Evolutionary conservation across 306 rosid species (phyloP).

Genomic region (Sicyos edulis): DNA sequence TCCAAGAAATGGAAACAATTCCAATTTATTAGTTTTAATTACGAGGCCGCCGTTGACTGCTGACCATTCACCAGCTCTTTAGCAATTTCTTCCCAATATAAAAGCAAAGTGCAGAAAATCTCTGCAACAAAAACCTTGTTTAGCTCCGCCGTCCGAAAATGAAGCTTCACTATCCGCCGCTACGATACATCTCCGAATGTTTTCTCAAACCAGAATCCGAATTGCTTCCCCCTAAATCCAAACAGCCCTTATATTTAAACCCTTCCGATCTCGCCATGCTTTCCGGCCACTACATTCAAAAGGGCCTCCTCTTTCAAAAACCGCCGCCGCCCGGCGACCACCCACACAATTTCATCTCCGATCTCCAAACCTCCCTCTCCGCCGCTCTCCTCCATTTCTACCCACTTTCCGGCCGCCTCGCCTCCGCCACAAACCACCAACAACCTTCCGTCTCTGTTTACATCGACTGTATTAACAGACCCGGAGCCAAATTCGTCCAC

Average conservation of each 20-base stretch:
- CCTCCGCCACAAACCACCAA: constrained; percentile 24
- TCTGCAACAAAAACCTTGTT: too few relatives aligned
- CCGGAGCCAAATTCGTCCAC: constrained; percentile 27
- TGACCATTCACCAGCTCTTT: too few relatives aligned
- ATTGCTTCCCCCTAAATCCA: constrained; percentile 14
- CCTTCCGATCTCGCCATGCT: constrained; percentile 40
- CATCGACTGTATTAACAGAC: constrained; percentile 25
- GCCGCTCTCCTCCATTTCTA: constrained; percentile 48
- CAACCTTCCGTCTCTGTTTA: constrained; percentile 30
- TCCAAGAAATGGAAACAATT: too few relatives aligned
- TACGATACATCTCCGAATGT: constrained; percentile 27
- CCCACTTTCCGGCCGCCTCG: constrained; percentile 53
- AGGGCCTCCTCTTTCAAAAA: constrained; percentile 29
- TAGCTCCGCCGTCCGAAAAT: too few relatives aligned
- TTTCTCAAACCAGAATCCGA: constrained; percentile 25
- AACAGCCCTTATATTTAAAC: constrained; percentile 27
- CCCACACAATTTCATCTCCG: constrained; percentile 8
- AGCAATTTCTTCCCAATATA: too few relatives aligned
- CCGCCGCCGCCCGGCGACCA: neutral
- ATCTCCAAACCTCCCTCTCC: constrained; percentile 45
- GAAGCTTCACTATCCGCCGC: neutral
- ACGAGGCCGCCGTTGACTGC: too few relatives aligned
- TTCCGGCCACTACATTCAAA: constrained; percentile 20
- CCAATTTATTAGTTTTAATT: too few relatives aligned
- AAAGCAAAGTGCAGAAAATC: too few relatives aligned